These are phyloP conservation scores for Wickerhamiella hasegawae DNA, from an alignment of 805 yeast genomes.

Conservation along the genomic window DNA sequence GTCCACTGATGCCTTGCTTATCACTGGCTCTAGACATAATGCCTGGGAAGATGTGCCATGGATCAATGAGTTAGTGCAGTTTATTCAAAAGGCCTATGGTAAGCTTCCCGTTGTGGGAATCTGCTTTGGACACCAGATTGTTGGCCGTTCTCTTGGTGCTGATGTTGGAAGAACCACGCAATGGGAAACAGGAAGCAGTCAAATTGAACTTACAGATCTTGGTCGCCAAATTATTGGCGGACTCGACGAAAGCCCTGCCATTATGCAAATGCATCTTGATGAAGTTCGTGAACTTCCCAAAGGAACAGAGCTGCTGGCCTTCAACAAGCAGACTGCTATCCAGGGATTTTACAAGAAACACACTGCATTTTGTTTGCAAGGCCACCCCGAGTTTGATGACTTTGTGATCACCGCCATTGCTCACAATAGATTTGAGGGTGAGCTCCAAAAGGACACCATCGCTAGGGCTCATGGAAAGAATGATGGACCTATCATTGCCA, in stretches of 20 bases:
- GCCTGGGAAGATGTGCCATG: slow-evolving; percentile 22
- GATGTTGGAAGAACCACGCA: slow-evolving; percentile 37
- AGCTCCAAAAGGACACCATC: slow-evolving; percentile 7
- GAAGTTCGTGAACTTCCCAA: slow-evolving; percentile 31
- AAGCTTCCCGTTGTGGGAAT: slow-evolving; percentile 31
- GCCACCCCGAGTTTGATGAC: slow-evolving; percentile 69
- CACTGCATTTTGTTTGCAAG: slow-evolving; percentile 57
- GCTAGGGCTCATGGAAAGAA: slow-evolving; percentile 23
- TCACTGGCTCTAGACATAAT: slow-evolving; percentile 24
- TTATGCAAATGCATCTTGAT: slow-evolving; percentile 47
- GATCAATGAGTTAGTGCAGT: slow-evolving; percentile 23
- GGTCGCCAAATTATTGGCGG: slow-evolving; percentile 23
- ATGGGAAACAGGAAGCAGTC: slow-evolving; percentile 56
- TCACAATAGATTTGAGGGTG: slow-evolving; percentile 18
- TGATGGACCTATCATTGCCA: slow-evolving; percentile 27
- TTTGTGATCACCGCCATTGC: slow-evolving; percentile 18
- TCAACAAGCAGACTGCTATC: slow-evolving; percentile 35
- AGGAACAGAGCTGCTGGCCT: slow-evolving; percentile 32
- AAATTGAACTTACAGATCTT: slow-evolving; percentile 31
- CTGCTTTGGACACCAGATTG: slow-evolving; percentile 79
- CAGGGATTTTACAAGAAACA: slow-evolving; percentile 51
- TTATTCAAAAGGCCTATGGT: slow-evolving; percentile 9
- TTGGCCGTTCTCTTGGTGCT: slow-evolving; percentile 51
- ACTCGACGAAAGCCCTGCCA: slow-evolving; percentile 12
- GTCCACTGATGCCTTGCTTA: slow-evolving; percentile 19